Percentiles rank a stretch among this genome's conserved stretches.
Conservation (phyloP, 164 flowering plant species). For the Stephania japonica region DNA sequence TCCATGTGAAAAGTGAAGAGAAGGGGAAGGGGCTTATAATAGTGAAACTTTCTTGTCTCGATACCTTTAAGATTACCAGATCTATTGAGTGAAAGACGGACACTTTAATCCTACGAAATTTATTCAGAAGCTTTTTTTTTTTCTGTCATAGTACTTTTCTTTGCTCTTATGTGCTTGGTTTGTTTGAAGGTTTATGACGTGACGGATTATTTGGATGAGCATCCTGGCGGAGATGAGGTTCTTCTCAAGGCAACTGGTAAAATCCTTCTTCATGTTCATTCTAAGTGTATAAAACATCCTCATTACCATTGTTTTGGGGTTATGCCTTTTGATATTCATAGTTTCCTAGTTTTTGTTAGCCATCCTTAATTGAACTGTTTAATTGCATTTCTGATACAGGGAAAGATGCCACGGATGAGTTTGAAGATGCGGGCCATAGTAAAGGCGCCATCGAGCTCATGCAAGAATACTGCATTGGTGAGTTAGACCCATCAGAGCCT, state of each 20-base stretch:
- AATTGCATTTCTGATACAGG: constrained; percentile 31
- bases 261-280: constrained; percentile 4
- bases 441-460: constrained; percentile 61
- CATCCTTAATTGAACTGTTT: background rate
- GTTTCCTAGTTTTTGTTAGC: no score
- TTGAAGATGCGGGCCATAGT: constrained; percentile 96
- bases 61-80: background rate
- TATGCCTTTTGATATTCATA: no score
- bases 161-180: background rate
- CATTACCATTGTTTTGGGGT: no score
- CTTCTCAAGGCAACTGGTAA: constrained; percentile 64
- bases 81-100: background rate
- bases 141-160: background rate
- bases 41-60: background rate
- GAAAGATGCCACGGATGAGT: constrained; percentile 86
- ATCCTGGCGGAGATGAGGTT: constrained; percentile 97
- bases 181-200: constrained; percentile 77
- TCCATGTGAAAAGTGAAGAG: no score
- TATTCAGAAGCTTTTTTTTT: background rate
- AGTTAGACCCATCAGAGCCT: constrained; percentile 55
- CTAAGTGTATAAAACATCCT: no score
- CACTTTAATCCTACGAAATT: background rate
- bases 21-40: no score
- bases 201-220: constrained; percentile 78
- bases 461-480: constrained; percentile 72